Evolutionary conservation across 2,329 filamentous ascomycete species (phyloP).

Genomic region (Cyphellophora europaea): DNA sequence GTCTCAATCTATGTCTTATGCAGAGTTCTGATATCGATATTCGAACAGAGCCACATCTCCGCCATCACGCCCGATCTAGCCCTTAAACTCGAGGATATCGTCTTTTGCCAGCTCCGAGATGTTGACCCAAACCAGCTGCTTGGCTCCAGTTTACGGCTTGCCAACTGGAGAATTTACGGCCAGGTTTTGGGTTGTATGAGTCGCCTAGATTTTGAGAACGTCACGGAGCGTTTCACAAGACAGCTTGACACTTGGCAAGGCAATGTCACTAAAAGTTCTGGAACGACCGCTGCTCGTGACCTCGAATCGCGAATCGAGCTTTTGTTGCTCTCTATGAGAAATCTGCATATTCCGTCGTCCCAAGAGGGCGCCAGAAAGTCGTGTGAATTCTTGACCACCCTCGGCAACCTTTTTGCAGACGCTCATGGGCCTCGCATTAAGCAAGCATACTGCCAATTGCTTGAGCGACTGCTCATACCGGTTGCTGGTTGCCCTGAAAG

Average conservation of each 20-base stretch:
- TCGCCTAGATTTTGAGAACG: conserved; percentile 76
- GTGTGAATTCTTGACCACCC: conserved; percentile 75
- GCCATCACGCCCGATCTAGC: conserved; percentile 87
- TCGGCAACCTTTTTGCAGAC: conserved; percentile 73
- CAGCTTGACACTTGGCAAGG: conserved; percentile 73
- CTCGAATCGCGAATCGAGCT: conserved; percentile 76
- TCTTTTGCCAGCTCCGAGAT: conserved; percentile 88
- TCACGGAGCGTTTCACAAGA: conserved; percentile 69
- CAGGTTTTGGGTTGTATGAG: conserved; percentile 95
- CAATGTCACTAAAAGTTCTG: conserved; percentile 58
- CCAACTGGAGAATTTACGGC: conserved; percentile 93
- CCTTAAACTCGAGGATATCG: conserved; percentile 86
- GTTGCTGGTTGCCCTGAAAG: conserved; percentile 72
- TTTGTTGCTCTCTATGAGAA: conserved; percentile 83
- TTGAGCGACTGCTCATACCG: conserved; percentile 77
- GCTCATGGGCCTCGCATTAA: conserved; percentile 87
- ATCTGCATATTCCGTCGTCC: conserved; percentile 66
- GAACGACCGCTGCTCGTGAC: conserved; percentile 53
- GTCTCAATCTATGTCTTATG: conserved; percentile 96
- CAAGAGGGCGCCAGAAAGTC: conserved; percentile 44
- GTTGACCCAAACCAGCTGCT: conserved; percentile 70
- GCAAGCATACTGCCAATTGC: conserved; percentile 84
- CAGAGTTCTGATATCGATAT: conserved; percentile 85
- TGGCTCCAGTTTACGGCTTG: conserved; percentile 68
- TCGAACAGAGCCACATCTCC: conserved; percentile 74